Evolutionary conservation across 23 red algal genomes (phyloP), one percentile per base, ranked within the genome.

Genomic region (Cyanidium caldarium): DNA sequence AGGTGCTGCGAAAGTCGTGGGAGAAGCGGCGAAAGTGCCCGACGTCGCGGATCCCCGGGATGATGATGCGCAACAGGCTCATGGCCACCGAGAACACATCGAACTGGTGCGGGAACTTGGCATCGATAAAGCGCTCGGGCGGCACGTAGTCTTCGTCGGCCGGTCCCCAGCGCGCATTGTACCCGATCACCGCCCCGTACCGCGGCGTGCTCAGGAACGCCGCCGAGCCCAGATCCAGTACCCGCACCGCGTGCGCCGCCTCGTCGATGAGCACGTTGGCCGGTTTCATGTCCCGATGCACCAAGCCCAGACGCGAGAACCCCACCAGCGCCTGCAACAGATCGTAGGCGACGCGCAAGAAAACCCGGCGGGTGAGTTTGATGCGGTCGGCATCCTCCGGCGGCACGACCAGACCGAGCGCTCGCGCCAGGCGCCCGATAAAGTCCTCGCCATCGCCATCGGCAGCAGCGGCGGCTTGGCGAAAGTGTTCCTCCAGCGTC

Each of bases 91-190:
- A 61, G 51, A 28, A 61, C 51, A 61, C 51, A 61, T 61, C 51
- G 51, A 61, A 61, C 21, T 61, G 51, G 51, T 61, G 31, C 5
- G 51, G 51, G 23, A 61, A 61, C 7, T 28, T 16, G n/a, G 51
- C n/a, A 28, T 61, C 51, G 31, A 61, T 7, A 61, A 61, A 61
- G 51, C 51, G 10, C 51, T 61, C 51, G n/a, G 51, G 51, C 3
- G 51, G 13, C 7, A 61, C 51, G 21, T 14, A 61, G 51, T 61
- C 51, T 5, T 16, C 3, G 51, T 61, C 51, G 5, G 51, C 51
- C n/a, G 51, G 51, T 21, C 51, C 51, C 51, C 51, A 61, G 13
- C 51, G 51, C 21, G 51, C 51, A 28, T 61, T 61, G 51, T 61
- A 61, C 10, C 51, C 51, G 51, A 61, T 61, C 21, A 25, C 51